These are phyloP conservation scores for Solanum neorickii DNA, from an alignment of 257 asterid genomes.

Conservation along the genomic window DNA sequence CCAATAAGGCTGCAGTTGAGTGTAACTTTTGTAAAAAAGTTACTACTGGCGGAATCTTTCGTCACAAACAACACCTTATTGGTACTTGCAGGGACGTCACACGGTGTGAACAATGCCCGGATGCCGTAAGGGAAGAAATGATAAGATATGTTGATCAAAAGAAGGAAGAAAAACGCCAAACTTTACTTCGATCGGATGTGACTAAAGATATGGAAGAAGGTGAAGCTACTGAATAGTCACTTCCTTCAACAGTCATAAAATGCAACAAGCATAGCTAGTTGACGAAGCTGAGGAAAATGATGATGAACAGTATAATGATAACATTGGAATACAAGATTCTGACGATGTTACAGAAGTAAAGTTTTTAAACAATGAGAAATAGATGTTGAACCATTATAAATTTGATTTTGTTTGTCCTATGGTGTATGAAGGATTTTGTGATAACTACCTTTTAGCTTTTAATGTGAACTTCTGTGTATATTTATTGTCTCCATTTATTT, in stretches of 20 bases:
- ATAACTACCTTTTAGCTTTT: background rate
- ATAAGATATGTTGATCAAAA: background rate
- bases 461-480: background rate
- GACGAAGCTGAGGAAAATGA: background rate
- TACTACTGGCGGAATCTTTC: background rate
- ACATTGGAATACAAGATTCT: background rate
- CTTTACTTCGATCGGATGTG: background rate
- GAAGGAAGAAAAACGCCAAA: background rate
- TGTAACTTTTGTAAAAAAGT: background rate
- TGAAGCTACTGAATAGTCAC: background rate
- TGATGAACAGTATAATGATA: background rate
- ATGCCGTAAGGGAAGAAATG: background rate
- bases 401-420: background rate
- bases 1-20: background rate
- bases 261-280: too few species aligned
- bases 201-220: background rate
- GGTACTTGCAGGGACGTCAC: background rate
- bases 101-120: background rate
- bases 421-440: background rate
- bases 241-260: background rate
- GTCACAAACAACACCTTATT: background rate
- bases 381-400: background rate
- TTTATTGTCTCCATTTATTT: background rate
- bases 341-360: background rate
- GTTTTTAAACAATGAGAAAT: background rate